Conservation (phyloP, 2,329 filamentous ascomycete species). For the Colletotrichum chrysophilum region DNA sequence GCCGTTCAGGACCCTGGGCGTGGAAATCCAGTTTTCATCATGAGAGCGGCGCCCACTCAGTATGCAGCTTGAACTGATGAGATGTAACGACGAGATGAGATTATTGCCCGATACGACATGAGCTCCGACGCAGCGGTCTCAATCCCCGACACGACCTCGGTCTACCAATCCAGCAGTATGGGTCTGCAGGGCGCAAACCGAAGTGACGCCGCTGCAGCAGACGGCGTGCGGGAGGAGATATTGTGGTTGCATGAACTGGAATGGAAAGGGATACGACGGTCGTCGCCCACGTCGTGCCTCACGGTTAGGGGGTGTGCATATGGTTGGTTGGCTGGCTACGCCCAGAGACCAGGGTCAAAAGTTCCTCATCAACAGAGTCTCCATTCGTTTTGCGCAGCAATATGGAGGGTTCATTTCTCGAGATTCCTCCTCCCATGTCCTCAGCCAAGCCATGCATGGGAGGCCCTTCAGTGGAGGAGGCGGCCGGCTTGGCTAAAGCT, state of each 20-base stretch:
- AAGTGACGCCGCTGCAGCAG: not conserved
- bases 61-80: not conserved
- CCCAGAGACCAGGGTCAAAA: not conserved
- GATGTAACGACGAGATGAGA: not conserved
- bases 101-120: not conserved
- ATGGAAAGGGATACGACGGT: not conserved
- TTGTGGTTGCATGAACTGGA: not conserved
- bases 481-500: slow-evolving; percentile 17
- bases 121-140: not conserved
- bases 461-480: not conserved
- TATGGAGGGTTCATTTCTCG: not conserved
- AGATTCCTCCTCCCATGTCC: not conserved
- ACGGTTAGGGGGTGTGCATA: not conserved
- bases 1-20: slow-evolving; percentile 76
- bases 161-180: not conserved
- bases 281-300: not conserved
- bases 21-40: slow-evolving; percentile 85
- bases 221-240: not conserved
- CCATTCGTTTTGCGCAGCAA: not conserved
- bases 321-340: not conserved
- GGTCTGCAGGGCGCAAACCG: not conserved
- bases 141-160: not conserved
- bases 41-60: slow-evolving; percentile 42
- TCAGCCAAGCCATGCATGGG: not conserved
- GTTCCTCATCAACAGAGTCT: not conserved